Conservation (phyloP, 441 rosid genomes). For the Erodium texanum region DNA sequence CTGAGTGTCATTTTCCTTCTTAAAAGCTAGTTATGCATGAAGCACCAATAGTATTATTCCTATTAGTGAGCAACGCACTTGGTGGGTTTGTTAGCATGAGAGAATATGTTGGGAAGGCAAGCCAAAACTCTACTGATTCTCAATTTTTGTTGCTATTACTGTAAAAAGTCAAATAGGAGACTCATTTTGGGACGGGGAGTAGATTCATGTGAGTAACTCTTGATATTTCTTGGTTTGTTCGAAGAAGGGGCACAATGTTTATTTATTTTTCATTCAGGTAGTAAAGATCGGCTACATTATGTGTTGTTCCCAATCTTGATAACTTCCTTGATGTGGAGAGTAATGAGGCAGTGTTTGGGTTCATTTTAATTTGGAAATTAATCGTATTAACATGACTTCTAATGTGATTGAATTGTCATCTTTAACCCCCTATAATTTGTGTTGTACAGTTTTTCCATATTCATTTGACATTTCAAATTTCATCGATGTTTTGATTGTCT, state of each 20-base stretch:
- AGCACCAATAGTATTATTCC: too few species aligned
- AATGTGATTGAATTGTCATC: too few species aligned
- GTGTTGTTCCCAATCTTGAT: background rate
- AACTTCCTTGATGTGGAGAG: background rate
- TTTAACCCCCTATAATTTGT: too few species aligned
- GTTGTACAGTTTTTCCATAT: background rate
- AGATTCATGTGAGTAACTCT: background rate
- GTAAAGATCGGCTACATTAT: background rate
- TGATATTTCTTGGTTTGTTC: background rate
- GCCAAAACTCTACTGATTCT: background rate
- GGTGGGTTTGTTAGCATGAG: too few species aligned
- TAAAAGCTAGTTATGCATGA: too few species aligned
- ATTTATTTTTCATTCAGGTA: background rate
- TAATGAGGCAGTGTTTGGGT: background rate
- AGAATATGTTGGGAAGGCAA: too few species aligned
- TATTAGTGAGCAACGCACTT: too few species aligned
- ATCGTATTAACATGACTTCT: background rate
- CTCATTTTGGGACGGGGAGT: background rate
- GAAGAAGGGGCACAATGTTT: background rate
- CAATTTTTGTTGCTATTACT: background rate
- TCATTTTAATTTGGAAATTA: background rate
- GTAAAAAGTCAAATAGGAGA: background rate
- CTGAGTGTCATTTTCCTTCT: too few species aligned
- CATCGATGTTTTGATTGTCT: background rate
- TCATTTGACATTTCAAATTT: background rate